Evolutionary conservation across 2,329 filamentous ascomycete species (phyloP), one percentile per base, ranked within the genome.

Genomic region (Colletotrichum tropicicola): DNA sequence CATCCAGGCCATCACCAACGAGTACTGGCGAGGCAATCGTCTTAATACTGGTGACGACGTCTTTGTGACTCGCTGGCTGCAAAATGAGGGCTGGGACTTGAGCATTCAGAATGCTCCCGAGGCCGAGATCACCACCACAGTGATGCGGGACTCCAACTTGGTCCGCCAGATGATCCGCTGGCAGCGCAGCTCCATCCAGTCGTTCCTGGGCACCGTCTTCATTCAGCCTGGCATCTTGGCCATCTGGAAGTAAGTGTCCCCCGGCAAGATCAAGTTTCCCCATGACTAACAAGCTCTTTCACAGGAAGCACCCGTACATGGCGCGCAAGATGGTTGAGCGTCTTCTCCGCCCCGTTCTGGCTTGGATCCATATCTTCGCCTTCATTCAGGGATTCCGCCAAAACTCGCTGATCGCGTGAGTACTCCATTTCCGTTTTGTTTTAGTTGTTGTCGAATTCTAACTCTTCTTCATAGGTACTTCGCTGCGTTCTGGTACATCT

Each of bases 21-120:
- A 76, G 30, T 57, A 39, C 8, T 74, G 68, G 64, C n/a, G 37
- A 6, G 71, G 72, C 0, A 25, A 68, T 2, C n/a, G 45, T 1
- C 68, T 71, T 27, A 72, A 72, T 35, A 70, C 68, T 0, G 73
- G 73, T 1, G 73, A 74, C 15, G 73, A 74, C 8, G 63, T 65
- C 3, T 74, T 73, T 57, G 69, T 75, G 48, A 74, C 74, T 1
- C 68, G 70, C 6, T 75, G 70, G 65, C 49, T 75, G 0, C 51
- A 72, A 3, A 71, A 68, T 25, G 61, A 71, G 17, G 70, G 73
- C 32, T 74, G 70, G 70, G 64, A 59, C 15, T 53, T 75, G 2
- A 69, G 67, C 10, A 69, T 74, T 23, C 73, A 76, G 56, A 59
- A 72, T 2, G 65, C 52, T 0, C 67, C 68, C 2, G 69, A 73